Evolutionary conservation across 495 filamentous ascomycete species (phyloP), one percentile per base, ranked within the genome.

Genomic region (Patellaria atrata): DNA sequence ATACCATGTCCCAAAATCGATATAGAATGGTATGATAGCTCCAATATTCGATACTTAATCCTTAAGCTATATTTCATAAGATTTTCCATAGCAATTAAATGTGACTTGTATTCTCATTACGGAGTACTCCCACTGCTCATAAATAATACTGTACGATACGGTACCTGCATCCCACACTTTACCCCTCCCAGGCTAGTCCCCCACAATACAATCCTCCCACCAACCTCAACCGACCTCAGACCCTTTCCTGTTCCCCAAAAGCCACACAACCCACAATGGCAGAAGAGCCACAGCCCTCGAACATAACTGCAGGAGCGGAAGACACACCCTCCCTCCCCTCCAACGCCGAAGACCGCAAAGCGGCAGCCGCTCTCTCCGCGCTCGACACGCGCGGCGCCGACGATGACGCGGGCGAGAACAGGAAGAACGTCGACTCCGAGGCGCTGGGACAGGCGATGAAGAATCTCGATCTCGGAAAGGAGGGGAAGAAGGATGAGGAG

Each of bases 291-390:
- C 71, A 75, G 56, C 71, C 73, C 21, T 40, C 61, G 22, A 61
- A 41, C 30, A 50, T 75, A 24, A 58, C 64, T 33, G 72, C 75
- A 53, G 72, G 75, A 43, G 52, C 48, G 33, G 46, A 58, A 43
- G 61, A 65, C 37, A 65, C 75, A 15, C 67, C 71, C 25, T 57
- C 69, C 27, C 58, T 70, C 16, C 72, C 77, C 27, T 61, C 75
- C 25, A 74, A 70, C 35, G 79, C 82, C 42, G 83, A 91, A 58
- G 85, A 89, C 61, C 80, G 83, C 56, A 92, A 89, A 59, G 81
- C 86, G 14, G 83, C 83, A 37, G 82, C 81, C 17, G 85, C 86
- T 12, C 73, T 92, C 47, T 75, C 71, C 41, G 71, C 73, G 36
- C 77, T 93, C 35, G 77, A 86, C 45, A 56, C 68, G 22, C 60